Evolutionary conservation across 352 stramenopile genomes (phyloP).

Genomic region (Phytophthora citricola): DNA sequence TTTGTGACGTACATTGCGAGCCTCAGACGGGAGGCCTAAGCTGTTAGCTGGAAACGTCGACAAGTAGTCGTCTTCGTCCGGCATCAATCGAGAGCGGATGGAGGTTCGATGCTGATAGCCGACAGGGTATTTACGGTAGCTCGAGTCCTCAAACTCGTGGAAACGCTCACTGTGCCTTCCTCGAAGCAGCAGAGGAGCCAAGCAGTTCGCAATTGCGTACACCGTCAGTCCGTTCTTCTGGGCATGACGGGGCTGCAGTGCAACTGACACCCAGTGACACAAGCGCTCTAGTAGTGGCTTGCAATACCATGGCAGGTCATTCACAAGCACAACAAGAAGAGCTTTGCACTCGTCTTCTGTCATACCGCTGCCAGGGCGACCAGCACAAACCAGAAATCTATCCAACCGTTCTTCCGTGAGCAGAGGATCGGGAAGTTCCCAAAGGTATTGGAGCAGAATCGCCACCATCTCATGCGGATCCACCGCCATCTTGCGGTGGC

Average conservation of each 20-base stretch:
- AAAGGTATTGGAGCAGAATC: conserved; percentile 85
- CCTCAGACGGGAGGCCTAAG: conserved; percentile 43
- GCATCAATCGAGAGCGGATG: conserved; percentile 61
- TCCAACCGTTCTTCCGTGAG: conserved; percentile 76
- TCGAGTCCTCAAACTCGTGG: conserved; percentile 72
- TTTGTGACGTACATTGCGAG: conserved; percentile 55
- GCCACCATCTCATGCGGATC: conserved; percentile 82
- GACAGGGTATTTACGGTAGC: conserved; percentile 74
- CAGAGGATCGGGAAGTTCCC: conserved; percentile 82
- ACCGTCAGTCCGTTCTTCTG: conserved; percentile 75
- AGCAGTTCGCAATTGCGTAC: conserved; percentile 67
- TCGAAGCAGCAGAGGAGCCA: conserved; percentile 75
- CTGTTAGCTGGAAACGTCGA: conserved; percentile 40
- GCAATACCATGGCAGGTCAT: conserved; percentile 83
- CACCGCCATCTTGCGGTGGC: conserved; percentile 85
- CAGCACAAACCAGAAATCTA: conserved; percentile 69
- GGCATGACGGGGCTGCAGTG: conserved; percentile 62
- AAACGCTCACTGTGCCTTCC: conserved; percentile 59
- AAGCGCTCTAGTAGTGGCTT: conserved; percentile 80
- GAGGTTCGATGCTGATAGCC: conserved; percentile 62
- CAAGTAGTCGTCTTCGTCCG: conserved; percentile 51
- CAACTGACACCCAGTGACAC: conserved; percentile 68
- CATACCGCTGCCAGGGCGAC: conserved; percentile 40
- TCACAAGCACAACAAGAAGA: conserved; percentile 73
- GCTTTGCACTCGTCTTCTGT: conserved; percentile 60